Percentiles rank a stretch among this genome's conserved stretches.
phyloP scores from a whole-genome alignment of 495 filamentous ascomycete genomes.

The Talaromyces liani region DNA sequence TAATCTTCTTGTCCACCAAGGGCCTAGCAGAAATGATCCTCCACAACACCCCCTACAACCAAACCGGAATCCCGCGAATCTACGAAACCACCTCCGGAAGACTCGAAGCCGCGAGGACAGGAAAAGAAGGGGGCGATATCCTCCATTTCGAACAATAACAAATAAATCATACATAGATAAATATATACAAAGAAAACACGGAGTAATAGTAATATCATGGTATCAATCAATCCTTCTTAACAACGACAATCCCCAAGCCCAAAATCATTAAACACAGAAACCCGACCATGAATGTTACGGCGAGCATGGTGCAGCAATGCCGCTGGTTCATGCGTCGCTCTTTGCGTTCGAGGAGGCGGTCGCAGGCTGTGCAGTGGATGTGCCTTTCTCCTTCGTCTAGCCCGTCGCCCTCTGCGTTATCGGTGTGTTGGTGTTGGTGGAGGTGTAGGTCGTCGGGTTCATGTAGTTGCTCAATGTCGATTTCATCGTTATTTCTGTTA shows the following conservation, averaged over 20 bases:
- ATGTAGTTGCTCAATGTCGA: not conserved
- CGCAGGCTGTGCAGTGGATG: slow-evolving; percentile 13
- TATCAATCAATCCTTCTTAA: not conserved
- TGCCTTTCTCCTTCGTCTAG: not conserved
- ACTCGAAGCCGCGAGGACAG: not conserved
- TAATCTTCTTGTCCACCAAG: slow-evolving; percentile 14
- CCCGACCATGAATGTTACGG: slow-evolving; percentile 11
- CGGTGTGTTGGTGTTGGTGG: not conserved
- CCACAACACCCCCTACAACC: slow-evolving; percentile 10
- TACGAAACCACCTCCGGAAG: not conserved
- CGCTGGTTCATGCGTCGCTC: slow-evolving; percentile 3
- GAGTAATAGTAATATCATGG: not conserved
- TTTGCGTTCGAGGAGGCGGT: slow-evolving; percentile 10
- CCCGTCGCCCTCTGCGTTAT: not conserved
- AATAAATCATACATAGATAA: not conserved
- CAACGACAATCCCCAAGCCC: slow-evolving; percentile 10
- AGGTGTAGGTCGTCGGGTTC: not conserved
- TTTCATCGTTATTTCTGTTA: not conserved
- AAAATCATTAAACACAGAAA: slow-evolving; percentile 13
- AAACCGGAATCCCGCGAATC: slow-evolving; percentile 12
- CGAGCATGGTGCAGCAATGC: slow-evolving; percentile 8
- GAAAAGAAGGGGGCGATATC: not conserved
- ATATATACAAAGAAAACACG: not conserved
- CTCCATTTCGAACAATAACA: not conserved
- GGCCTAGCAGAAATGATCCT: slow-evolving; percentile 16